phyloP scores from a whole-genome alignment of 352 stramenopile species.

The Salisapilia sapeloensis region DNA sequence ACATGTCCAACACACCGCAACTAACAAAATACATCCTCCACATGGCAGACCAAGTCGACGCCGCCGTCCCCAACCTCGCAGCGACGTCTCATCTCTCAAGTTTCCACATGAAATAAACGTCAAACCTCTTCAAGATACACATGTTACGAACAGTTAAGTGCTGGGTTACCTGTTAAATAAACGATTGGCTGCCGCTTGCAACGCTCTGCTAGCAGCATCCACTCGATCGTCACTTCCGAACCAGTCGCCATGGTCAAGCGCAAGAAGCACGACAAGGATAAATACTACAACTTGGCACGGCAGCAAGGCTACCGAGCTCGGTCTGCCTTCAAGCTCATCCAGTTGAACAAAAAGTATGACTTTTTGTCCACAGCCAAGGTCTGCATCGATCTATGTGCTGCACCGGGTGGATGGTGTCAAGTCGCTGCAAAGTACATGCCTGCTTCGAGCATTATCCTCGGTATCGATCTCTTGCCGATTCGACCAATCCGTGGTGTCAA shows the following conservation, averaged over 20 bases:
- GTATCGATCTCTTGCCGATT: slow-evolving; percentile 98
- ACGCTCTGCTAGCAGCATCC: too few relatives aligned
- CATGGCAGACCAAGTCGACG: too few relatives aligned
- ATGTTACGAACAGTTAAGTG: too few relatives aligned
- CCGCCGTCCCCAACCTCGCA: too few relatives aligned
- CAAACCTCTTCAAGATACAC: too few relatives aligned
- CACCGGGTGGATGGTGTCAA: slow-evolving; percentile 97
- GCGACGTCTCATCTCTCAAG: too few relatives aligned
- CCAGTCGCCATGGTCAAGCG: slow-evolving; percentile 75
- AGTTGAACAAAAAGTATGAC: slow-evolving; percentile 99
- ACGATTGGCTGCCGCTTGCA: too few relatives aligned
- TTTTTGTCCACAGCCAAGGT: slow-evolving; percentile 93
- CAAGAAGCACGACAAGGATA: slow-evolving; percentile 99
- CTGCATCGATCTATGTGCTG: slow-evolving; percentile 98
- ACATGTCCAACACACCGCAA: too few relatives aligned
- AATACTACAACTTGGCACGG: slow-evolving; percentile 98
- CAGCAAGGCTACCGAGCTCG: slow-evolving; percentile 97
- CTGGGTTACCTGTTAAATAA: too few relatives aligned
- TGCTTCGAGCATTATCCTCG: slow-evolving; percentile 92
- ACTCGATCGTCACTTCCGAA: too few relatives aligned
- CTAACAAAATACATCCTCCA: too few relatives aligned
- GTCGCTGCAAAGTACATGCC: slow-evolving; percentile 83
- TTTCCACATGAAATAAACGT: too few relatives aligned
- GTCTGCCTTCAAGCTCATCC: slow-evolving; percentile 99
- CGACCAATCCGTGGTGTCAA: slow-evolving; percentile 93